Conservation (phyloP, 2,329 filamentous ascomycete genomes). For the Fusarium bulbicola region DNA sequence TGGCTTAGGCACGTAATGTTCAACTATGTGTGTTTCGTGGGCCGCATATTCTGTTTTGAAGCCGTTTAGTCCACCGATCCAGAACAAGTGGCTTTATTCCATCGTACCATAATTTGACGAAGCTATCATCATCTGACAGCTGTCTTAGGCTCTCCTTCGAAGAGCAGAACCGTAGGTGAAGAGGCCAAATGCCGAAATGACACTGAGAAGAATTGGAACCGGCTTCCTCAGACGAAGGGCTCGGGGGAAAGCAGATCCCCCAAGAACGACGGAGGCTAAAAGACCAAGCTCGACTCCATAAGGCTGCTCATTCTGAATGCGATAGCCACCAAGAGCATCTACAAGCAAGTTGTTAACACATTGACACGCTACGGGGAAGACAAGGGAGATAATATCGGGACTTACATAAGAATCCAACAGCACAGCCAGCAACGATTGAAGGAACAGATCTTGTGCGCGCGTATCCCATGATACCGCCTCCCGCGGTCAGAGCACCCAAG, state of each 20-base stretch:
- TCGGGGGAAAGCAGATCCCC: not conserved
- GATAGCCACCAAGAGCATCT: conserved; percentile 83
- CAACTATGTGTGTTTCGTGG: not conserved
- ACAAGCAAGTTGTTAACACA: not conserved
- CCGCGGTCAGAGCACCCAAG: conserved; percentile 83
- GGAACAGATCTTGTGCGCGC: conserved; percentile 85
- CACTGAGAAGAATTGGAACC: not conserved
- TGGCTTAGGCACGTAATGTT: not conserved
- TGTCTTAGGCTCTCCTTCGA: not conserved
- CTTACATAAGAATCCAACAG: conserved; percentile 75
- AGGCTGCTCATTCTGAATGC: conserved; percentile 76
- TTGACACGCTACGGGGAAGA: not conserved
- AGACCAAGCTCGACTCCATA: conserved; percentile 92
- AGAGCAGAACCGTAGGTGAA: not conserved
- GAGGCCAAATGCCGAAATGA: not conserved
- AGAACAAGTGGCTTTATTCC: not conserved
- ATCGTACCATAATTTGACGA: not conserved
- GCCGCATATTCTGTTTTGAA: not conserved
- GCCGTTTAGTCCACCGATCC: not conserved
- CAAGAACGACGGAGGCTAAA: conserved; percentile 68
- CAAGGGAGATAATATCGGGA: conserved; percentile 6
- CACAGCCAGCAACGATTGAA: conserved; percentile 83
- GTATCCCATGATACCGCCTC: conserved; percentile 89
- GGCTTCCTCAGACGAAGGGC: not conserved
- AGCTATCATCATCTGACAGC: not conserved